Conservation (phyloP, 768 basidiomycete genomes). For the Lentinus brumalis region DNA sequence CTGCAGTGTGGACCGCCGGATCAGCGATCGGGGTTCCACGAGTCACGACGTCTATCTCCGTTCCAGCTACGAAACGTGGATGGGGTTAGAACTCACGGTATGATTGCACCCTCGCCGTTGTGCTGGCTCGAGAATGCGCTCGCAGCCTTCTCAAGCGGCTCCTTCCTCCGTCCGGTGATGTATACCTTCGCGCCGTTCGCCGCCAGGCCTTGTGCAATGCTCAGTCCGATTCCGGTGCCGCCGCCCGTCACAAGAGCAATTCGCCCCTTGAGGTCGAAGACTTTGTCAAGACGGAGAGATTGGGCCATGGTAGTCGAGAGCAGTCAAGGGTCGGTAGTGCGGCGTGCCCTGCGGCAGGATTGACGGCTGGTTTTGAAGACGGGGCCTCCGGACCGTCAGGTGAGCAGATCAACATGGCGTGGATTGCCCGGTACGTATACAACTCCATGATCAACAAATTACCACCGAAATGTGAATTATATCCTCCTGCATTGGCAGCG, state of each 20-base stretch:
- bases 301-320: constrained; percentile 11
- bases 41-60: background rate
- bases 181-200: constrained; percentile 81
- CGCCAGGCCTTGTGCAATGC: constrained; percentile 74
- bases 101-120: constrained; percentile 46
- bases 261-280: constrained; percentile 54
- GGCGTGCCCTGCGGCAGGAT: background rate
- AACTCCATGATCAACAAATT: no score
- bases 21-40: background rate
- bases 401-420: background rate
- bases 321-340: background rate
- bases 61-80: background rate
- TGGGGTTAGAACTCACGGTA: constrained; percentile 50
- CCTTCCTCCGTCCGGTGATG: constrained; percentile 69
- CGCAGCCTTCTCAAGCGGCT: constrained; percentile 59
- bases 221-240: constrained; percentile 57
- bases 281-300: constrained; percentile 16
- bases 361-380: no score
- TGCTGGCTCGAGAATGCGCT: constrained; percentile 46
- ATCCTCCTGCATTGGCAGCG: no score
- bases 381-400: constrained; percentile 5
- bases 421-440: no score
- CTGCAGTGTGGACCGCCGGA: constrained; percentile 35
- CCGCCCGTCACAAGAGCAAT: constrained; percentile 53
- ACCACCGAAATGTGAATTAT: no score